phyloP scores from a whole-genome alignment of 179 eudicot genomes.

The Drosera spatulata region DNA sequence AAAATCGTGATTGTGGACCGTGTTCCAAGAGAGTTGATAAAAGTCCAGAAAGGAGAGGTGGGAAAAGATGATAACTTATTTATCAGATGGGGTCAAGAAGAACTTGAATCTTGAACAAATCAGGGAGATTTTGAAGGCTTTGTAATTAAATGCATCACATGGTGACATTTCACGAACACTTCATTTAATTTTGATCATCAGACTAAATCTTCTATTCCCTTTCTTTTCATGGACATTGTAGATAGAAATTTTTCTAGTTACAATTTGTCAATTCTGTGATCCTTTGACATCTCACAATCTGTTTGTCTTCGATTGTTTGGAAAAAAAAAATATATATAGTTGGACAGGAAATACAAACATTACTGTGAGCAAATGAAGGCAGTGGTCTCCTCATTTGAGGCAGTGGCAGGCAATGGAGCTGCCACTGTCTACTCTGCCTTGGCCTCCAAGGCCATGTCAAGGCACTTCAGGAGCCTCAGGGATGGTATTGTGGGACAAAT shows the following conservation, averaged over 20 bases:
- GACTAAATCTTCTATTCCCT: conserved; percentile 15
- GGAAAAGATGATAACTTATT: too few species aligned
- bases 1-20: too few species aligned
- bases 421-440: conserved; percentile 48
- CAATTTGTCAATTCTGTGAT: neutral
- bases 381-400: conserved; percentile 57
- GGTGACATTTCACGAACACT: conserved; percentile 26
- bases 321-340: conserved; percentile 13
- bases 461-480: conserved; percentile 67
- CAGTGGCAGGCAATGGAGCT: conserved; percentile 60
- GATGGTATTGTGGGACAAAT: conserved; percentile 66
- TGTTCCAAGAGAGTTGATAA: too few species aligned
- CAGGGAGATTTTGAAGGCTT: conserved; percentile 24
- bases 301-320: neutral
- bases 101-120: conserved; percentile 31
- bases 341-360: conserved; percentile 80
- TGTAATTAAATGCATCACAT: conserved; percentile 48
- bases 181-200: conserved; percentile 21
- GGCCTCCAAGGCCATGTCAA: conserved; percentile 31
- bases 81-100: too few species aligned
- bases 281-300: neutral
- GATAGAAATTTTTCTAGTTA: neutral
- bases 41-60: too few species aligned
- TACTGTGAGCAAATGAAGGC: conserved; percentile 81
- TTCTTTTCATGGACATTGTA: conserved; percentile 6